Evolutionary conservation across 2,329 filamentous ascomycete species (phyloP), one percentile per base, ranked within the genome.

Genomic region (Cordyceps tenuipes): DNA sequence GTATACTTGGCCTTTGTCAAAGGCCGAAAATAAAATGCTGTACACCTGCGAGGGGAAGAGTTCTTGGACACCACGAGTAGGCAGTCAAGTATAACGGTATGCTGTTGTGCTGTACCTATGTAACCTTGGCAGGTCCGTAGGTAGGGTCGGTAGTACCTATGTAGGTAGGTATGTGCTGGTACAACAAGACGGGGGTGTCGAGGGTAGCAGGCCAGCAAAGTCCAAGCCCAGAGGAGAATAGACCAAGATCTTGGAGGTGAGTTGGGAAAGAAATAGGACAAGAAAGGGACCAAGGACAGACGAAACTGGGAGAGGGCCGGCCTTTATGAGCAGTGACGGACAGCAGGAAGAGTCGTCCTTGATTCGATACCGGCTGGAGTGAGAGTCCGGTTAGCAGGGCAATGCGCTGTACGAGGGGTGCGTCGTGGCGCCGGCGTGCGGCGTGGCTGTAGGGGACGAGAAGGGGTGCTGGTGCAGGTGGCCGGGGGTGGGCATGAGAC

Each of bases 41-140:
- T 57, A 53, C 52, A 51, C 57, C 51, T 60, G 53, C 57, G 47
- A 47, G 47, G 23, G 46, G 53, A 31, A 41, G 17, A 46, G 31
- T 44, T 44, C 43, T 4, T 44, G 43, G n/a, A 19, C 12, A 12
- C 31, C 31, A 23, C n/a, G n/a, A n/a, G n/a, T 23, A 23, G 23
- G 23, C 4, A 23, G 23, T 23, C 23, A 23, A 23, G 23, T 23
- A 4, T 23, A 23, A 2, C 23, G 23, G 29, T 29, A 29, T 29
- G 7, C 29, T 5, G 29, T 29, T 29, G 29, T 29, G 5, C 29
- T 8, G 29, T n/a, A n/a, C n/a, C n/a, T n/a, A n/a, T n/a, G n/a
- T 29, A 29, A 29, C 29, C 29, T 29, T 29, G 29, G 29, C 29
- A 29, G 29, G 29, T 29, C 29, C 1, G 23, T 23, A 23, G 23